Evolutionary conservation across 225 moss, liverwort and hornwort genomes (phyloP), one percentile per base, ranked within the genome.

Genomic region (Polytrichum commune): DNA sequence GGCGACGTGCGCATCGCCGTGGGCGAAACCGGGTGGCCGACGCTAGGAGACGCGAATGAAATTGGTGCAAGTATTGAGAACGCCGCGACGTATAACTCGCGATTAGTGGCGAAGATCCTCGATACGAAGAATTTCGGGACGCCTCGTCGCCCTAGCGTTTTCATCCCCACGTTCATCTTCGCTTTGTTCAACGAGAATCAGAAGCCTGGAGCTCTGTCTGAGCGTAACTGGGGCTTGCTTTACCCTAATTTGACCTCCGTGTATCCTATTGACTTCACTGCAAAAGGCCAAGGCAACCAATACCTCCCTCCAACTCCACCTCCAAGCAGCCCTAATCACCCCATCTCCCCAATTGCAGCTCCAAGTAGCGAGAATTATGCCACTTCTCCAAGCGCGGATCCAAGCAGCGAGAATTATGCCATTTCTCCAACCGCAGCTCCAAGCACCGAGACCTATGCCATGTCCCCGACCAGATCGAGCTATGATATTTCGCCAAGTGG

Each of bases 21-120:
- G 3, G 84, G 86, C 5, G 91, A 92, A 33, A 89, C 91, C 0
- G 89, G 89, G 1, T 92, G 89, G 91, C 91, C 89, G 1, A 81
- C 89, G 0, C 33, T 27, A n/a, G 83, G 63, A 0, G 87, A 89
- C 13, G 72, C 77, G 1, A 87, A 79, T 19, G 83, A 82, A 64
- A 29, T 75, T 18, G 87, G 87, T 23, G 87, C 89, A 0, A 86
- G 70, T 73, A 27, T 89, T 35, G 69, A 26, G 0, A 85, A 87
- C 7, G 89, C 91, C 0, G 85, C 83, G 0, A 64, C 65, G n/a
- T 92, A 86, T 55, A 89, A 87, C 54, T 61, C 79, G 0, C 77
- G 85, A n/a, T 74, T 89, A 1, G 83, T 89, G 7, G 38, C 77
- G 16, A 72, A 83, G 20, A 79, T 73, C 4, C 71, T 79, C 7